These are phyloP conservation scores for Penicillium steckii DNA, from an alignment of 495 filamentous ascomycete genomes.

Conservation along the genomic window DNA sequence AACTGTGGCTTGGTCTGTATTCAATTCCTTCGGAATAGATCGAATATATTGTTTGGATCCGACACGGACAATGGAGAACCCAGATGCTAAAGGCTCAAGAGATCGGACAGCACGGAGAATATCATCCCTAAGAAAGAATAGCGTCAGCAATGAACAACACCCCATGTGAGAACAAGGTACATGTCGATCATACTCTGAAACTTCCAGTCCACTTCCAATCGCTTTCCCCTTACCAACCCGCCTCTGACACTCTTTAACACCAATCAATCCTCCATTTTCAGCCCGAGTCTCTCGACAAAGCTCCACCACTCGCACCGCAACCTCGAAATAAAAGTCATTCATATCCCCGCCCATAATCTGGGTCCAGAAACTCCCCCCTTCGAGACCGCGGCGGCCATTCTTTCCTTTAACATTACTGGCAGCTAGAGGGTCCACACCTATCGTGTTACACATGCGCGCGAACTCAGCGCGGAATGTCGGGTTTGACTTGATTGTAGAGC, in stretches of 20 bases:
- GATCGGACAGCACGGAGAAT: slow-evolving; percentile 86
- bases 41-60: slow-evolving; percentile 85
- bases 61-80: slow-evolving; percentile 78
- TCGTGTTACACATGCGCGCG: slow-evolving; percentile 95
- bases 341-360: slow-evolving; percentile 87
- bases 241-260: slow-evolving; percentile 76
- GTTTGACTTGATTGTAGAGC: slow-evolving; percentile 91
- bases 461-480: slow-evolving; percentile 95
- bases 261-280: slow-evolving; percentile 91
- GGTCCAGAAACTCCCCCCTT: slow-evolving; percentile 77
- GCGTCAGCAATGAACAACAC: too few relatives aligned
- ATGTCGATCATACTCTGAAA: slow-evolving; percentile 56
- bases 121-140: slow-evolving; percentile 65
- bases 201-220: slow-evolving; percentile 68
- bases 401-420: slow-evolving; percentile 63
- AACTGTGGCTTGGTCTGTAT: slow-evolving; percentile 88
- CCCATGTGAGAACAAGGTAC: not conserved
- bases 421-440: slow-evolving; percentile 90
- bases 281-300: slow-evolving; percentile 82
- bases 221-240: slow-evolving; percentile 65
- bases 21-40: slow-evolving; percentile 93
- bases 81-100: slow-evolving; percentile 81
- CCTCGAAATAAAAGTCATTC: slow-evolving; percentile 97
- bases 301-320: slow-evolving; percentile 91
- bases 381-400: slow-evolving; percentile 39